phyloP scores from a whole-genome alignment of 1,284 basidiomycete species.

The Rugiboletus extremiorientalis region DNA sequence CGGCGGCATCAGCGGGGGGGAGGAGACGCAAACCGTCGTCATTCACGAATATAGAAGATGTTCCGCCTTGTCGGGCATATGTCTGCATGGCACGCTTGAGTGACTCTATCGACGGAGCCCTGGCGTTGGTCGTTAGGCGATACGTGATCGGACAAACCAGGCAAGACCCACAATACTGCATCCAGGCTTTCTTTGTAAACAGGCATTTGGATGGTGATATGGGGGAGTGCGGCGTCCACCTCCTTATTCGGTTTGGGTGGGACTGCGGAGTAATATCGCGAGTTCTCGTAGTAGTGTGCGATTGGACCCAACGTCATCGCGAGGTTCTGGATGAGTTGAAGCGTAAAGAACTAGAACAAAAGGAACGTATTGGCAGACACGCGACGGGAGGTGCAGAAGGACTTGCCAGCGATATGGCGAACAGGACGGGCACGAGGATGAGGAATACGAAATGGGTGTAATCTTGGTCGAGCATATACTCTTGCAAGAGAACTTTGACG shows the following conservation, averaged over 20 bases:
- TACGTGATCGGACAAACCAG: conserved; percentile 1
- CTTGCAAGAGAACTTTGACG: conserved; percentile 56
- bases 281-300: conserved; percentile 74
- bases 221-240: conserved; percentile 63
- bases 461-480: conserved; percentile 66
- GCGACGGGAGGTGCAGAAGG: background rate
- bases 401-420: conserved; percentile 70
- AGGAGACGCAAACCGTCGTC: conserved; percentile 77
- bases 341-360: conserved; percentile 57
- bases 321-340: conserved; percentile 61
- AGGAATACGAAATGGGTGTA: conserved; percentile 65
- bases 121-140: conserved; percentile 28
- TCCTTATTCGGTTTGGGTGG: conserved; percentile 57
- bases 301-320: conserved; percentile 69
- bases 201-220: conserved; percentile 76
- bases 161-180: conserved; percentile 58
- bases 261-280: conserved; percentile 67
- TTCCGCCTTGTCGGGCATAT: conserved; percentile 80
- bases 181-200: conserved; percentile 79
- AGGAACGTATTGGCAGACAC: background rate
- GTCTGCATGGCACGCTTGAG: conserved; percentile 87
- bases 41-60: conserved; percentile 73
- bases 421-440: conserved; percentile 63
- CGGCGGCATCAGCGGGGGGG: conserved; percentile 55
- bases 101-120: conserved; percentile 74